Evolutionary conservation across 495 filamentous ascomycete species (phyloP), one percentile per base, ranked within the genome.

Genomic region (Penicillium turbatum): DNA sequence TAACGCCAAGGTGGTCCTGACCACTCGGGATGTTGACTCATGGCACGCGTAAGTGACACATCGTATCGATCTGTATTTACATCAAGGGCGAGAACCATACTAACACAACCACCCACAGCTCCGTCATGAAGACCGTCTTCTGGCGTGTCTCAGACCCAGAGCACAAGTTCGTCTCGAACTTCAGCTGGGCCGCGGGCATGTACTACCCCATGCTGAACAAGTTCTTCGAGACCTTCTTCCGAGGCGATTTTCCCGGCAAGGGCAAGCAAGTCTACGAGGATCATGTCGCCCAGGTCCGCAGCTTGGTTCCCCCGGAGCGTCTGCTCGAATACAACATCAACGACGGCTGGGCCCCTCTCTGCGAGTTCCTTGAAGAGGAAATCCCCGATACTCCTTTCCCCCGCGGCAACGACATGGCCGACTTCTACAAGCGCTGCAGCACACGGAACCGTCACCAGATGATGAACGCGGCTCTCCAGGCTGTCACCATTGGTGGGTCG

Each of bases 1-100:
- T 12, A 84, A 87, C 39, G 84, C 84, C 31, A 87, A 87, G 64
- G 80, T 87, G 35, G 76, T 87, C 38, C 64, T 87, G 55, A 82
- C 80, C 19, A 80, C 75, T 31, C 78, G 84, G 30, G 83, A 86
- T 34, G 76, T 82, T 16, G 77, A 83, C 62, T 73, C 75, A 31
- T 83, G 80, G 80, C 76, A 82, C 62, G 73, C 73, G 61, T 77
- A 72, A 37, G 69, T 59, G 29, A 44, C 13, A 27, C 13, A 4
- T 7, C 5, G 12, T 30, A 21, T 26, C 10, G 19, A 13, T 36
- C 16, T 39, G 30, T 48, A 17, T 27, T 10, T 21, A 27, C 3
- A n/a, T n/a, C n/a, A 37, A 40, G 10, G 21, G 21, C 21, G n/a
- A n/a, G n/a, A n/a, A n/a, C n/a, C n/a, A 13, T 35, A 46, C 43